phyloP scores from a whole-genome alignment of 345 rosid genomes.

The Excoecaria cochinchinensis region DNA sequence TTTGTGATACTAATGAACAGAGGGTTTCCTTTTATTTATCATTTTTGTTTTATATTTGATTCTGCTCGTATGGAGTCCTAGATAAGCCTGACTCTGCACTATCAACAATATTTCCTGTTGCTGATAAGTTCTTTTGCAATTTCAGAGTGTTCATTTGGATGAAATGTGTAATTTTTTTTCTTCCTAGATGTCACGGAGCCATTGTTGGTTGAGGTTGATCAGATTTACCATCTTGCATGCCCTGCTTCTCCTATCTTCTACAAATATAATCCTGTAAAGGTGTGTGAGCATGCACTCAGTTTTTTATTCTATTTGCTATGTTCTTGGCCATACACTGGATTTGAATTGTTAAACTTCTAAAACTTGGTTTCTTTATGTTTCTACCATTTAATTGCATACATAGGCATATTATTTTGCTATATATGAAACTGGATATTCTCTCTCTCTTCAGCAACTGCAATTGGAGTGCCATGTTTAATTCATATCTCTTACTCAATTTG shows the following conservation, averaged over 20 bases:
- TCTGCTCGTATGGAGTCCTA: not conserved
- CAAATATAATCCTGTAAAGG: conserved; percentile 97
- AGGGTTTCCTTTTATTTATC: not conserved
- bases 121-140: not conserved
- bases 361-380: not conserved
- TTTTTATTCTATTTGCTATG: not conserved
- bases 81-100: not conserved
- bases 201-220: conserved; percentile 84
- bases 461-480: not conserved
- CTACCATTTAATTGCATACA: conserved; percentile 7
- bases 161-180: conserved; percentile 10
- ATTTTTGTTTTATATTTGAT: not conserved
- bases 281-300: conserved; percentile 26
- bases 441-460: not conserved
- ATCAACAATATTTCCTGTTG: not conserved
- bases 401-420: not conserved
- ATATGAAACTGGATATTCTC: not conserved
- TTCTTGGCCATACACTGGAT: not conserved
- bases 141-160: conserved; percentile 7
- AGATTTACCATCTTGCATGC: conserved; percentile 96
- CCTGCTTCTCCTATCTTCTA: conserved; percentile 98
- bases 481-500: not conserved
- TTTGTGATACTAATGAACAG: not conserved
- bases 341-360: not conserved
- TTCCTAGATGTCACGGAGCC: conserved; percentile 78